A percentile compares a stretch with the other conserved stretches of the same genome.
Evolutionary conservation across 768 basidiomycete genomes (phyloP).

Genomic region (Boletus fagicola): DNA sequence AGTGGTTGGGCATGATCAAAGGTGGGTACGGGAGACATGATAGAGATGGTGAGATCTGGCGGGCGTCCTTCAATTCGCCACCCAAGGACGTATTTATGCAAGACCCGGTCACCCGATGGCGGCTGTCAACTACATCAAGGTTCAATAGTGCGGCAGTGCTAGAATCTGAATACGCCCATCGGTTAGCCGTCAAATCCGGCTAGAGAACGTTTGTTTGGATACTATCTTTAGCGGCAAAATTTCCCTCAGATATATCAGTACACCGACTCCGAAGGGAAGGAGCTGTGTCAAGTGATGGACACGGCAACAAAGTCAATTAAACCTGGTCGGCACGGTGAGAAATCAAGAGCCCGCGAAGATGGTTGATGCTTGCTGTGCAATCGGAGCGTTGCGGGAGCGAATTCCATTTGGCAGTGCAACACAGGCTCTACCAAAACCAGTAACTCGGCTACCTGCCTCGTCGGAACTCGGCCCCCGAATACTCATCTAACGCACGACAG

Average conservation of each 20-base stretch:
- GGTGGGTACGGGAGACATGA: conserved; percentile 15
- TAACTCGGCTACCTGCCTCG: conserved; percentile 58
- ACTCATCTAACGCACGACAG: conserved; percentile 70
- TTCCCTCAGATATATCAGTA: not conserved
- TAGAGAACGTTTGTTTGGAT: too few species aligned
- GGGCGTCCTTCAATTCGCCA: not conserved
- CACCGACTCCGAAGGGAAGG: not conserved
- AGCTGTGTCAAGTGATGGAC: not conserved
- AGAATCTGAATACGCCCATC: not conserved
- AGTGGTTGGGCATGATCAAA: not conserved
- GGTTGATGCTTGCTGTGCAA: conserved; percentile 1
- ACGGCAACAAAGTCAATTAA: not conserved
- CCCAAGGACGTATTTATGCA: conserved; percentile 26
- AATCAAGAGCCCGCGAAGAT: not conserved
- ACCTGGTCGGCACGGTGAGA: not conserved
- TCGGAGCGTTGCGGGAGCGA: not conserved
- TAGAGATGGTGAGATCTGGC: not conserved
- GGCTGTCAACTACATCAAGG: not conserved
- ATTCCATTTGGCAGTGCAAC: not conserved
- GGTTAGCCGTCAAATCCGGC: not conserved
- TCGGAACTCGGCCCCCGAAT: conserved; percentile 70
- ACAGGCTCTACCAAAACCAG: conserved; percentile 7
- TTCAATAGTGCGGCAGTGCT: not conserved
- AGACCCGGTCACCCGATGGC: not conserved
- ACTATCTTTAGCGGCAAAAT: not conserved